These are phyloP conservation scores for Aspergillus hortae DNA, from an alignment of 2,329 filamentous ascomycete genomes.

Conservation along the genomic window DNA sequence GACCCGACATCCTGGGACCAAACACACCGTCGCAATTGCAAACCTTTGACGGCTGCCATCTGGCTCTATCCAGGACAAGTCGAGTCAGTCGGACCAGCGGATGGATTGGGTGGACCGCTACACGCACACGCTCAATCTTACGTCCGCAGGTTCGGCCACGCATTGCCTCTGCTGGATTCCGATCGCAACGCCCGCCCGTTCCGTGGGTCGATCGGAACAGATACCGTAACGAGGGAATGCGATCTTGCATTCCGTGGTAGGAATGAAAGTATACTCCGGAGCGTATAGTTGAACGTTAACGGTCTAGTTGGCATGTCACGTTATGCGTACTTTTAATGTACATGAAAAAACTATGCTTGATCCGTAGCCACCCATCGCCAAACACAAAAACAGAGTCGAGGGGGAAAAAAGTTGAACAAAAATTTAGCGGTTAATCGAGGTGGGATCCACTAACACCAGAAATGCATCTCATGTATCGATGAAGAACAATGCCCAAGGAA, in stretches of 20 bases:
- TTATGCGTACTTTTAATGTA: slow-evolving; percentile 21
- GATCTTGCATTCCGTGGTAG: background rate
- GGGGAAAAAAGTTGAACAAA: slow-evolving; percentile 1
- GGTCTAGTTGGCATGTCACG: slow-evolving; percentile 20
- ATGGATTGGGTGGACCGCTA: background rate
- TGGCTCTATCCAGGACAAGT: background rate
- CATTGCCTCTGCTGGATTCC: background rate
- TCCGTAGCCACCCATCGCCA: background rate
- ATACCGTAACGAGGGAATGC: background rate
- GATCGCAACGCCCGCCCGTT: background rate
- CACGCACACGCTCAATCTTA: too few species aligned
- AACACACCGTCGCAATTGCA: background rate
- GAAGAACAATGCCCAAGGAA: background rate
- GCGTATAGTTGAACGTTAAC: background rate
- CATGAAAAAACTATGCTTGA: slow-evolving; percentile 3
- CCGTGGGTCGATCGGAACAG: too few species aligned
- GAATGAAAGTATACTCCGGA: background rate
- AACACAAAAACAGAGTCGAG: background rate
- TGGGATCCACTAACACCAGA: slow-evolving; percentile 1
- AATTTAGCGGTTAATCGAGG: background rate
- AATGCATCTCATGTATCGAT: slow-evolving; percentile 3
- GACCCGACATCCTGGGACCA: background rate
- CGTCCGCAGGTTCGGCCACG: background rate
- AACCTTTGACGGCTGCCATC: background rate
- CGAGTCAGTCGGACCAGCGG: background rate